These are phyloP conservation scores for Trichothecium roseum DNA, from an alignment of 2,329 filamentous ascomycete genomes.

Conservation along the genomic window DNA sequence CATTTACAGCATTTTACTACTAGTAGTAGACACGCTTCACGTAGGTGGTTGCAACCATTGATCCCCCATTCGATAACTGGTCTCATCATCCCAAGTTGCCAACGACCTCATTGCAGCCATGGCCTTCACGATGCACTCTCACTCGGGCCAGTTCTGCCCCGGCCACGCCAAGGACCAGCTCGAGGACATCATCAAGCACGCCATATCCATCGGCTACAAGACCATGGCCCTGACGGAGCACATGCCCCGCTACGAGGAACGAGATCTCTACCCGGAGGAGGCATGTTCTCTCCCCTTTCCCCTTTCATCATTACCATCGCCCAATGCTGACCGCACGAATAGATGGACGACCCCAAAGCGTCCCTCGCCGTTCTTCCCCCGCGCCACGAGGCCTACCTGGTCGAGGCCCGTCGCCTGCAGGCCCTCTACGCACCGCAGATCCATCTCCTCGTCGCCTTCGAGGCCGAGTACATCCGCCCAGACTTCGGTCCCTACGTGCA, in stretches of 20 bases:
- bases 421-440: slow-evolving; percentile 60
- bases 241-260: slow-evolving; percentile 66
- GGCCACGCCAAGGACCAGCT: slow-evolving; percentile 78
- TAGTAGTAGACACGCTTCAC: too few species aligned
- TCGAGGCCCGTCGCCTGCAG: slow-evolving; percentile 65
- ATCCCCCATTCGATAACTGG: too few species aligned
- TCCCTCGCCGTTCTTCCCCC: slow-evolving; percentile 37
- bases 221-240: slow-evolving; percentile 89
- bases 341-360: slow-evolving; percentile 39
- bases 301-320: background rate
- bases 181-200: slow-evolving; percentile 71
- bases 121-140: slow-evolving; percentile 97
- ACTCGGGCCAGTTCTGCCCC: slow-evolving; percentile 94
- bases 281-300: slow-evolving; percentile 24
- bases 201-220: slow-evolving; percentile 68
- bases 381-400: slow-evolving; percentile 61
- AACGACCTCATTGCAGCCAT: slow-evolving; percentile 33
- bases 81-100: background rate
- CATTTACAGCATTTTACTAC: too few species aligned
- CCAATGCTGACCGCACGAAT: slow-evolving; percentile 4
- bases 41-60: too few species aligned
- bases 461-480: slow-evolving; percentile 83
- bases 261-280: slow-evolving; percentile 91
- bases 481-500: slow-evolving; percentile 47
- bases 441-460: slow-evolving; percentile 78